phyloP scores from a whole-genome alignment of 305 asterid species.

The Fraxinus sp. region DNA sequence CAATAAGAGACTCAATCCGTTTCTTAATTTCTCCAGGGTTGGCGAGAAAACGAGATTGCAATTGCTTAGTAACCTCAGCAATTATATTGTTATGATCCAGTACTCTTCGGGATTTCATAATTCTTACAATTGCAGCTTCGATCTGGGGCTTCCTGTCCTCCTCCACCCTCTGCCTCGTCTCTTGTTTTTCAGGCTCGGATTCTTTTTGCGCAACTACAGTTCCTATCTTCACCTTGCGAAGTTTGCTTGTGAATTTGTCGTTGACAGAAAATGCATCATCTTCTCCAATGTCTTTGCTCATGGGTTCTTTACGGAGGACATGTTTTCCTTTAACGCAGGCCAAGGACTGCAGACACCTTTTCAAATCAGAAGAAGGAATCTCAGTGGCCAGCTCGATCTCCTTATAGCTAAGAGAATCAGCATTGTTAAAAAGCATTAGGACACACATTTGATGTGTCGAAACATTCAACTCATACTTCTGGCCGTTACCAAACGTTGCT shows the following conservation, averaged over 20 bases:
- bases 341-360: conserved; percentile 72
- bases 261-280: conserved; percentile 61
- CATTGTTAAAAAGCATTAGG: conserved; percentile 68
- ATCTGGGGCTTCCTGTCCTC: conserved; percentile 60
- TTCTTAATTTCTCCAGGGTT: conserved; percentile 59
- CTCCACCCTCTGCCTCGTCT: conserved; percentile 57
- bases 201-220: conserved; percentile 84
- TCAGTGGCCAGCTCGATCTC: conserved; percentile 80
- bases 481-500: conserved; percentile 69
- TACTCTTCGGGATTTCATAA: conserved; percentile 51
- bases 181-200: conserved; percentile 57
- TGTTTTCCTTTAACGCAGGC: conserved; percentile 79
- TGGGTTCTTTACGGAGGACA: conserved; percentile 70
- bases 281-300: conserved; percentile 79
- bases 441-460: conserved; percentile 85
- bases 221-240: conserved; percentile 80
- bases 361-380: conserved; percentile 67
- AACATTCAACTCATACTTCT: conserved; percentile 74
- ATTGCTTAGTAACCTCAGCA: conserved; percentile 51
- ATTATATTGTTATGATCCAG: conserved; percentile 58
- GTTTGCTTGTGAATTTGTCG: conserved; percentile 68
- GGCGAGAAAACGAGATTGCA: conserved; percentile 49
- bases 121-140: conserved; percentile 50
- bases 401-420: conserved; percentile 56
- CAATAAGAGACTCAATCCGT: conserved; percentile 77